These are phyloP conservation scores for Ogataea paraovalis DNA, from an alignment of 805 yeast species.

Conservation along the genomic window DNA sequence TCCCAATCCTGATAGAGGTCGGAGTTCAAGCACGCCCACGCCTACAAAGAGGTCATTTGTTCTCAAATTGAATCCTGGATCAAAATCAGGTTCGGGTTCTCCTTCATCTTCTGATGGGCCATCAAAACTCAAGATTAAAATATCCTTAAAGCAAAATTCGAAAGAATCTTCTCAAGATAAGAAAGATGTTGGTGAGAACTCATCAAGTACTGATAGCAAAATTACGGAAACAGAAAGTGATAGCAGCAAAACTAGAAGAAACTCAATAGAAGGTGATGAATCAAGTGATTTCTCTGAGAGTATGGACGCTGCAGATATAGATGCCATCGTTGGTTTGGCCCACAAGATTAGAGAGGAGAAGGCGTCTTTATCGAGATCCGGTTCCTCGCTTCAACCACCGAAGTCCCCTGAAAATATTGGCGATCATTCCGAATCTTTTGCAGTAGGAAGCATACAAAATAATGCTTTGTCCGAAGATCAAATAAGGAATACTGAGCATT, in stretches of 20 bases:
- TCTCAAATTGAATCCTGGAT: neutral
- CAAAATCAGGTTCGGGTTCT: neutral
- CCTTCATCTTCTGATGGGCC: neutral
- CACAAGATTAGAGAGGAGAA: neutral
- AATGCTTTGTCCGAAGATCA: neutral
- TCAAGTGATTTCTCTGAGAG: conserved; percentile 3
- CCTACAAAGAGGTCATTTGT: neutral
- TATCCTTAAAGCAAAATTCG: conserved; percentile 7
- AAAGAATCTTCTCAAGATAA: neutral
- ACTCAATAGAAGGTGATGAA: neutral
- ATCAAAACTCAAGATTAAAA: conserved; percentile 8
- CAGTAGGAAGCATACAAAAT: conserved; percentile 6
- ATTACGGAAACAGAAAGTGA: neutral
- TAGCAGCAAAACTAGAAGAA: too few species aligned
- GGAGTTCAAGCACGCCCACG: neutral
- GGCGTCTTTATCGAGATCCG: neutral
- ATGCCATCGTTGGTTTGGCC: neutral
- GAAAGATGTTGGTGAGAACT: too few species aligned
- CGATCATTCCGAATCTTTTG: neutral
- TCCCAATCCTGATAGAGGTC: neutral
- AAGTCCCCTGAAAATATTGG: neutral
- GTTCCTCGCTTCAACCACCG: neutral
- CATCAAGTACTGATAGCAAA: neutral
- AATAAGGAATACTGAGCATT: neutral
- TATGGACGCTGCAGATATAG: conserved; percentile 1